phyloP scores from a whole-genome alignment of 495 filamentous ascomycete species.

The Evernia prunastri region DNA sequence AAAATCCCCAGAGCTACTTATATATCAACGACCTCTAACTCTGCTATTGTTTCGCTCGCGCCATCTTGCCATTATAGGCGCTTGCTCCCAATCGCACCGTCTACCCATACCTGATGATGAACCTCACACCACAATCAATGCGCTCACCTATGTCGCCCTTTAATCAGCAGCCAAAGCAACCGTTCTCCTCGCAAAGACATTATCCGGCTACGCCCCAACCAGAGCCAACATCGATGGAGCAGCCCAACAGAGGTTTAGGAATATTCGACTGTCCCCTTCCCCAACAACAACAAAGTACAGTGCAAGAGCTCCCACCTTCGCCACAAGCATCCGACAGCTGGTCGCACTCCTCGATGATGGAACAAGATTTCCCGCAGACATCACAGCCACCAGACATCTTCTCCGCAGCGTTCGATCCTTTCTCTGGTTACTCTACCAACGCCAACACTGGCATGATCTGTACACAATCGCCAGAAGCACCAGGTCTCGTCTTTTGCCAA shows the following conservation, averaged over 20 bases:
- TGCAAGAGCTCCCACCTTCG: conserved; percentile 27
- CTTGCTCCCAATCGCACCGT: neutral
- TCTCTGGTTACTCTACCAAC: conserved; percentile 24
- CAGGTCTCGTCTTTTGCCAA: conserved; percentile 28
- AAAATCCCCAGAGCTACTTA: neutral
- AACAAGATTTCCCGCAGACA: conserved; percentile 28
- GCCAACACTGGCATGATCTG: conserved; percentile 25
- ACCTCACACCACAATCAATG: conserved; percentile 28
- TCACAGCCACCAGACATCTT: conserved; percentile 29
- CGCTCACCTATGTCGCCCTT: conserved; percentile 28
- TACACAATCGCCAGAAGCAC: conserved; percentile 26
- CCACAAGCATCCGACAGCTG: conserved; percentile 28
- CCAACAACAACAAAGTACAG: conserved; percentile 23
- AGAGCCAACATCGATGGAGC: conserved; percentile 20
- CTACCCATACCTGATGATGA: conserved; percentile 15
- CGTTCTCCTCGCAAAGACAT: conserved; percentile 25
- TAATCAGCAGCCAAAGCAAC: conserved; percentile 25
- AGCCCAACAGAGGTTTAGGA: conserved; percentile 25
- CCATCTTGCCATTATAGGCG: neutral
- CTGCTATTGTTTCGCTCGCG: neutral
- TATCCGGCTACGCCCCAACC: conserved; percentile 27
- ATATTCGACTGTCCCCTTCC: conserved; percentile 26
- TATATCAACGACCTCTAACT: conserved; percentile 5
- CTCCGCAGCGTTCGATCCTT: conserved; percentile 27
- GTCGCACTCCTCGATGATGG: conserved; percentile 28